Base-by-base conservation (phyloP, 1,139 yeast species). In the Debaryomycetaceae sp. region DNA sequence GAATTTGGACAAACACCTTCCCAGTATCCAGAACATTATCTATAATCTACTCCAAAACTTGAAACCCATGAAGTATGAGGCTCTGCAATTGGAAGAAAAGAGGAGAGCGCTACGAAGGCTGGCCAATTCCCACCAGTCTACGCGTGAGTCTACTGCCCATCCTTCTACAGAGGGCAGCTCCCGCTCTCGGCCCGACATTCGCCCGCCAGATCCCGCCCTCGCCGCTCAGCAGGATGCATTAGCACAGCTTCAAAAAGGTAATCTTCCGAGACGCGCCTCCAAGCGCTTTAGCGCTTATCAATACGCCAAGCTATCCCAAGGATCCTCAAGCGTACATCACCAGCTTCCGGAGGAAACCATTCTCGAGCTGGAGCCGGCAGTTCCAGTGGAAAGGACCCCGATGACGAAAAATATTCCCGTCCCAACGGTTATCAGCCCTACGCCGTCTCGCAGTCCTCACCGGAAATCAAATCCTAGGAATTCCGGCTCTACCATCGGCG, bases 271-370 rank as follows among this genome's bases (percentile, higher is more conserved):
- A 39, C 69, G 96, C 36, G 98, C 98, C 0, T 86, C 96, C 0
- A 73, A 85, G 40, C 60, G 98, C 35, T 90, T 80, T 47, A 83
- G 95, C 16, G 95, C 96, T 0, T 90, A 86, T 39, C 97, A 90
- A 46, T 81, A 79, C 54, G 87, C 94, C 2, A 82, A 80, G 43
- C 63, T 82, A 15, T 66, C 86, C 1, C 76, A 72, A 38, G 62
- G 20, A 18, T 7, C 20, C 6, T 7, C 6, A 6, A 10, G 8
- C 10, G 10, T 10, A 7, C 8, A 6, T 18, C 10, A 6, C 10
- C 20, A 18, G 10, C 20, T 7, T 18, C 20, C 20, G 10, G 10
- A 10, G 6, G 6, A 18, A 7, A 10, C 20, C 8, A n/a, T n/a
- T n/a, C n/a, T n/a, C n/a, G n/a, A n/a, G n/a, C 10, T 10, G 6